phyloP scores from a whole-genome alignment of 768 basidiomycete genomes.

The Tulasnella sp. region DNA sequence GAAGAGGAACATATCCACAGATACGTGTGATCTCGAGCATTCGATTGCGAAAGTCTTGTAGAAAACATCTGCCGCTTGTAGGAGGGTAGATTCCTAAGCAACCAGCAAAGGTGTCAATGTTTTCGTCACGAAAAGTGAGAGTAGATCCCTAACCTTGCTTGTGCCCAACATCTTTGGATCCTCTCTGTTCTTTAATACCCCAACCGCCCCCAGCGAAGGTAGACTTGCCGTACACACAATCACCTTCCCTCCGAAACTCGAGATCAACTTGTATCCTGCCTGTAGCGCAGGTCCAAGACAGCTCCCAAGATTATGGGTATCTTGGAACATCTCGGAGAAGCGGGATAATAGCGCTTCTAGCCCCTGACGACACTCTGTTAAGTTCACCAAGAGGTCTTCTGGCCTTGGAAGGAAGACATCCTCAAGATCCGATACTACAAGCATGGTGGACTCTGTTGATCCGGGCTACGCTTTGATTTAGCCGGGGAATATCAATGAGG shows the following conservation, averaged over 20 bases:
- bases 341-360: slow-evolving; percentile 73
- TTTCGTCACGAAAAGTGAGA: neutral
- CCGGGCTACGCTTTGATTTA: slow-evolving; percentile 23
- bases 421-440: slow-evolving; percentile 93
- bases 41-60: slow-evolving; percentile 99
- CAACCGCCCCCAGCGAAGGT: slow-evolving; percentile 71
- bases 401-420: slow-evolving; percentile 98
- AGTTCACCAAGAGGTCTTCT: slow-evolving; percentile 88
- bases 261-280: slow-evolving; percentile 93
- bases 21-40: slow-evolving; percentile 91
- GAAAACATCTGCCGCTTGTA: slow-evolving; percentile 89
- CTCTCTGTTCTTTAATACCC: slow-evolving; percentile 89
- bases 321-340: slow-evolving; percentile 95
- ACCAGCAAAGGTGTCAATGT: neutral
- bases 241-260: slow-evolving; percentile 94
- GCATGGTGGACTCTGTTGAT: slow-evolving; percentile 71
- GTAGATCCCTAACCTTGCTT: slow-evolving; percentile 49
- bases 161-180: slow-evolving; percentile 95
- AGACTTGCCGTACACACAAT: slow-evolving; percentile 75
- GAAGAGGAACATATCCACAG: slow-evolving; percentile 99
- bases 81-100: slow-evolving; percentile 74
- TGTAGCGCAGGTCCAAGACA: slow-evolving; percentile 92
- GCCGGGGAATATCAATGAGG: no score
- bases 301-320: slow-evolving; percentile 86
- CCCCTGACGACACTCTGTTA: slow-evolving; percentile 69